Evolutionary conservation across 108 stramenopile genomes (phyloP).

Genomic region (Fistulifera solaris): DNA sequence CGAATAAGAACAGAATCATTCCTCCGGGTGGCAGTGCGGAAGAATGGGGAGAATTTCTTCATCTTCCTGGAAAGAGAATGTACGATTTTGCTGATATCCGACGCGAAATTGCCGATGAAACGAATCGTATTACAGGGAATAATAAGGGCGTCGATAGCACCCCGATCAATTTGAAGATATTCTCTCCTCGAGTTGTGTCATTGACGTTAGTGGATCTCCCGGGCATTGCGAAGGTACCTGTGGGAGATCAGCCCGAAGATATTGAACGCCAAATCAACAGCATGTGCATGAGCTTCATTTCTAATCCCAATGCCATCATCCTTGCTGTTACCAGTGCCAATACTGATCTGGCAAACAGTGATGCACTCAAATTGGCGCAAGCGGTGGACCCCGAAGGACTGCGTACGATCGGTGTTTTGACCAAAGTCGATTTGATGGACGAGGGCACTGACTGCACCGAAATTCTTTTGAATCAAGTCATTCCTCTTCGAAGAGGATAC

Average conservation of each 20-base stretch:
- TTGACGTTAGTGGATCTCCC: conserved; percentile 99
- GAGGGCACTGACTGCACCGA: conserved; percentile 93
- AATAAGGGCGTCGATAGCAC: conserved; percentile 88
- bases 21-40: conserved; percentile 14
- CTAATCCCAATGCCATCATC: conserved; percentile 94
- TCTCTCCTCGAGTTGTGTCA: conserved; percentile 86
- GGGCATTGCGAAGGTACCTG: conserved; percentile 91
- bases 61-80: conserved; percentile 80
- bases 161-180: conserved; percentile 93
- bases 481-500: conserved; percentile 89
- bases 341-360: conserved; percentile 95
- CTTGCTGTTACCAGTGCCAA: conserved; percentile 95
- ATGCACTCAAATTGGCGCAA: conserved; percentile 92
- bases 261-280: conserved; percentile 15
- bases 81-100: conserved; percentile 85
- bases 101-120: conserved; percentile 88
- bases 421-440: conserved; percentile 98
- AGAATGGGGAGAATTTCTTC: conserved; percentile 97
- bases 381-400: conserved; percentile 85
- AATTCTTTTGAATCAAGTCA: conserved; percentile 83
- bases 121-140: conserved; percentile 88
- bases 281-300: conserved; percentile 87
- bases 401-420: conserved; percentile 96
- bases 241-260: conserved; percentile 89
- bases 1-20: conserved; percentile 13